These are phyloP conservation scores for Jamesozyma rosinii DNA, from an alignment of 805 yeast genomes.

Conservation along the genomic window DNA sequence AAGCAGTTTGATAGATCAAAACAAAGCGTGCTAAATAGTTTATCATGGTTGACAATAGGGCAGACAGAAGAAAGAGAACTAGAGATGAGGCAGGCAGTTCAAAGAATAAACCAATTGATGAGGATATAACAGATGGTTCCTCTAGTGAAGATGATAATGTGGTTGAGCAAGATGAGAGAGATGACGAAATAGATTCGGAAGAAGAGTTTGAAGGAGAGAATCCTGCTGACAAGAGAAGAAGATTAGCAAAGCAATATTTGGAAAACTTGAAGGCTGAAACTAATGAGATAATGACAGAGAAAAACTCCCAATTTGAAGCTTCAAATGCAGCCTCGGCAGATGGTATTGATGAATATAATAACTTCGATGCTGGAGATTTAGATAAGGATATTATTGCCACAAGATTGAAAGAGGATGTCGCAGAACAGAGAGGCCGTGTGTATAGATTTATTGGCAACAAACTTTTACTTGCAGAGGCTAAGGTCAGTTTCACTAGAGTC, in stretches of 20 bases:
- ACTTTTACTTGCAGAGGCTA: constrained; percentile 35
- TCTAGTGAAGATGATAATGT: constrained; percentile 43
- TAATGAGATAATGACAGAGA: constrained; percentile 30
- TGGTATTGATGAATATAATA: constrained; percentile 33
- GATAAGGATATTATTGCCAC: constrained; percentile 79
- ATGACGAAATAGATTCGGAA: constrained; percentile 48
- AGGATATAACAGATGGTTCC: constrained; percentile 44
- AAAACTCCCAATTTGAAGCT: constrained; percentile 4
- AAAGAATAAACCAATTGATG: constrained; percentile 32
- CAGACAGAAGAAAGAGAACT: constrained; percentile 16
- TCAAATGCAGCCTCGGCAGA: constrained; percentile 9
- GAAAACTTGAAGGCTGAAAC: constrained; percentile 63
- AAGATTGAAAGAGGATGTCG: constrained; percentile 78
- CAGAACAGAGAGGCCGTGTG: constrained; percentile 77
- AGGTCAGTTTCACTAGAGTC: constrained; percentile 43
- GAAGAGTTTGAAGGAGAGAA: constrained; percentile 68
- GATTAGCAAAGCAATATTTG: constrained; percentile 87
- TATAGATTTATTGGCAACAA: constrained; percentile 57
- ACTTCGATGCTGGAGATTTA: constrained; percentile 82
- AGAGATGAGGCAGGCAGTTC: constrained; percentile 16
- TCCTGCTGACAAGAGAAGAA: constrained; percentile 87
- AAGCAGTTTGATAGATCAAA: not conserved
- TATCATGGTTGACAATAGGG: constrained; percentile 2
- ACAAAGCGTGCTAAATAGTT: not conserved
- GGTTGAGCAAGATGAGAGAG: constrained; percentile 31